phyloP scores from a whole-genome alignment of 805 yeast genomes.

The Jamesozyma spencerorum region DNA sequence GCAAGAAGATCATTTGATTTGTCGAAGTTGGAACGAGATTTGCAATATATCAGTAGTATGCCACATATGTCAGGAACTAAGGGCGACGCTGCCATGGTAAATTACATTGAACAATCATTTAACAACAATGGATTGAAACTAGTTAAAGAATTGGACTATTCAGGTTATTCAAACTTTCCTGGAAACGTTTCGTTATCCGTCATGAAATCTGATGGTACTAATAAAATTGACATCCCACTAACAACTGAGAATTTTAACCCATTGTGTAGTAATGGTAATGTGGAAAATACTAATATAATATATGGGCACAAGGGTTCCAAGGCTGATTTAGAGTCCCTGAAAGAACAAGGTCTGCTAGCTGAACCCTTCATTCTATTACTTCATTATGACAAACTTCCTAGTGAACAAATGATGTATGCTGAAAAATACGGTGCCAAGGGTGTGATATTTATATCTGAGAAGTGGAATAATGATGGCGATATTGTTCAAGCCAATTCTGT shows the following conservation, averaged over 20 bases:
- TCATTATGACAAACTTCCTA: slow-evolving; percentile 46
- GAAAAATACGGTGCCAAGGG: slow-evolving; percentile 51
- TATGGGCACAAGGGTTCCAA: slow-evolving; percentile 61
- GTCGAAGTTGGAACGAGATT: slow-evolving; percentile 50
- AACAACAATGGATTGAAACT: slow-evolving; percentile 45
- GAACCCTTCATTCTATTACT: slow-evolving; percentile 49
- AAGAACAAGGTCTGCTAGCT: slow-evolving; percentile 32
- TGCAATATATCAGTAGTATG: slow-evolving; percentile 67
- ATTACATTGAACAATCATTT: slow-evolving; percentile 54
- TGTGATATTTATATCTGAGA: slow-evolving; percentile 53
- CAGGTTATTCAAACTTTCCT: slow-evolving; percentile 55
- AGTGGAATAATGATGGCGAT: slow-evolving; percentile 26
- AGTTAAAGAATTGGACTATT: slow-evolving; percentile 36
- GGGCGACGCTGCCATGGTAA: slow-evolving; percentile 69
- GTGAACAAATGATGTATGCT: slow-evolving; percentile 48
- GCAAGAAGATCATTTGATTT: slow-evolving; percentile 45
- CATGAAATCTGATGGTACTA: background rate
- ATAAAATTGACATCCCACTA: slow-evolving; percentile 19
- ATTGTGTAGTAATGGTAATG: slow-evolving; percentile 50
- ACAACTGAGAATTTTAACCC: slow-evolving; percentile 52
- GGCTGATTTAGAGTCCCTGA: slow-evolving; percentile 42
- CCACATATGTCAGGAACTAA: slow-evolving; percentile 84
- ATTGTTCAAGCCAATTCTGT: slow-evolving; percentile 37
- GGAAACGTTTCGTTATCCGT: slow-evolving; percentile 3
- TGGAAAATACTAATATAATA: slow-evolving; percentile 39